Base-by-base conservation (phyloP, 768 basidiomycete species). In the Rhodotorula kratochvilovae region DNA sequence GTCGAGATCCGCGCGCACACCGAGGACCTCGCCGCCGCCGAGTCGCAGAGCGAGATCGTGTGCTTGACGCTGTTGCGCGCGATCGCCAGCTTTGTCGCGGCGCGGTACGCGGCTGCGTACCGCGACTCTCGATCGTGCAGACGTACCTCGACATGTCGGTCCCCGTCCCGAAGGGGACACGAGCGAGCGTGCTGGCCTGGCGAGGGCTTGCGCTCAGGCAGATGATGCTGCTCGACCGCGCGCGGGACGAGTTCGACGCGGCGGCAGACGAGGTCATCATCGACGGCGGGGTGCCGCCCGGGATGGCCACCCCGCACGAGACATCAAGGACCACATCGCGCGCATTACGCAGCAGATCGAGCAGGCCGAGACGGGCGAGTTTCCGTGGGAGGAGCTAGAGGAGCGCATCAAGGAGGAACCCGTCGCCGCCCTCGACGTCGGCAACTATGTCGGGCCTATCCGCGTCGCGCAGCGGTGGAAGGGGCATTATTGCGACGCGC, bases 1-100 rank as follows among this genome's bases (percentile, higher is more conserved):
- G 64, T 78, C n/a, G 81, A 81, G 17, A 76, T 73, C 12, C 50
- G 77, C 13, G 71, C 78, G 0, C 82, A 73, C 55, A 16, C 62
- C 11, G 54, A 61, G 1, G 77, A 70, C 2, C 46, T 77, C 50
- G 29, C 7, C 19, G 8, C 29, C 16, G 51, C 16, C n/a, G 3
- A 61, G 35, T 21, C 50, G 7, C 29, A 25, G 33, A 17, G 61
- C 1, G 23, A 60, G n/a, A 25, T 7, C 1, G 48, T 67, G n/a
- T 27, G 62, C 16, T 59, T 69, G 23, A 35, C 48, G 33, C 60
- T 73, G 21, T 57, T 63, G n/a, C 72, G 68, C 36, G 29, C 68
- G 13, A 50, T 60, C 10, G 61, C 68, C 11, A 23, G 64, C 36
- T 58, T 70, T 17, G 6, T 7, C 0, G 39, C 67, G 23, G 27